Percentiles rank a stretch among this genome's conserved stretches.
These are phyloP conservation scores for Neurospora sp. DNA, from an alignment of 495 filamentous ascomycete genomes.

Conservation along the genomic window DNA sequence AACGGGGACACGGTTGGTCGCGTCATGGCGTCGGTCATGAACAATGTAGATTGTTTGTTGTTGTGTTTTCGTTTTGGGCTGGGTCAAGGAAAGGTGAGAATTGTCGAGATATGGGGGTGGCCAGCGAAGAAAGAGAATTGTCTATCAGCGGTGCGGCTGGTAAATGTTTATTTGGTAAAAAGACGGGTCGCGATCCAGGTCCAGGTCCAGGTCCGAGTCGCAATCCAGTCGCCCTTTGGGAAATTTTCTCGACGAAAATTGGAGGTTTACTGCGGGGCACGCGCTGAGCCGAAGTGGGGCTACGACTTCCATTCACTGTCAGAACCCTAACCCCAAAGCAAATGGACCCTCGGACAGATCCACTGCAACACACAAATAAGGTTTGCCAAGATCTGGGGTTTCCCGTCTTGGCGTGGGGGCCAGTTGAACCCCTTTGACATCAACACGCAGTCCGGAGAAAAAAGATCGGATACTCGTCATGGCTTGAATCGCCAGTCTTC, in stretches of 20 bases:
- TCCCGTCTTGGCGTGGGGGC: background rate
- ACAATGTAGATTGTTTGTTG: background rate
- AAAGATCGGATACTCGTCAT: background rate
- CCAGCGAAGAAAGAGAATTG: background rate
- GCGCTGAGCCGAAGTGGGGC: background rate
- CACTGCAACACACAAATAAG: background rate
- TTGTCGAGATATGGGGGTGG: background rate
- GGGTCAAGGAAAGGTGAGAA: background rate
- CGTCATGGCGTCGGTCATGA: constrained; percentile 1
- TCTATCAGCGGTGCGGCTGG: background rate
- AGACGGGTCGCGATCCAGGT: background rate
- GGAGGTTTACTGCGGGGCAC: background rate
- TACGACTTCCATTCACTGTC: background rate
- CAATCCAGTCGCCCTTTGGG: background rate
- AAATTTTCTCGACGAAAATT: background rate
- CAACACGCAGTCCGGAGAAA: background rate
- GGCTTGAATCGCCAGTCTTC: background rate
- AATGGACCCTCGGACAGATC: background rate
- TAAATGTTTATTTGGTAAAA: background rate
- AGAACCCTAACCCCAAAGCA: background rate
- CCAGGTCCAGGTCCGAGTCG: background rate
- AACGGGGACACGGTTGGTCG: constrained; percentile 50
- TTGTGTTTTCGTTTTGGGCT: background rate
- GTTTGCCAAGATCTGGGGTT: background rate
- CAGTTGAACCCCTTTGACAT: background rate